Percentiles rank a stretch among this genome's conserved stretches.
Conservation (phyloP, 139 green algal species). For the Chlorella sorokiniana region DNA sequence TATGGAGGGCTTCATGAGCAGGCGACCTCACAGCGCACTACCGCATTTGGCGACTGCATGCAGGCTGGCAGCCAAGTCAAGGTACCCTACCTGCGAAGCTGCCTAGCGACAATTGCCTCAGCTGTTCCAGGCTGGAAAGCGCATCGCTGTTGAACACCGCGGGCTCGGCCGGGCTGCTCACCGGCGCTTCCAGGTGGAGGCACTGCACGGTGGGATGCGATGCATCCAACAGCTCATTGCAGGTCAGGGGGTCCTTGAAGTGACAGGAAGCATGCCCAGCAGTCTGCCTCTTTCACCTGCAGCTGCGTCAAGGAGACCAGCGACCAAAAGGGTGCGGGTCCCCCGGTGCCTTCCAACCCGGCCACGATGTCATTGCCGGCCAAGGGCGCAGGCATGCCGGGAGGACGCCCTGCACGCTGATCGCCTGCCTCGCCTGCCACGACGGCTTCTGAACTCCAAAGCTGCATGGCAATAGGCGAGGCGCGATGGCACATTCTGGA, state of each 20-base stretch:
- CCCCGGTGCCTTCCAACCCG: not conserved
- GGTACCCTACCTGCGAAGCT: constrained; percentile 1
- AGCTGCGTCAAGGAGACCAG: not conserved
- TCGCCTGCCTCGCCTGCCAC: no score
- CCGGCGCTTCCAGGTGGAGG: constrained; percentile 1
- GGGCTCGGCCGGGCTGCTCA: not conserved
- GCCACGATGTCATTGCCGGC: not conserved
- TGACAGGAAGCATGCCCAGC: not conserved
- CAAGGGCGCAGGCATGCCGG: constrained; percentile 2
- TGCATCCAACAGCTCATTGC: not conserved
- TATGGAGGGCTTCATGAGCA: no score
- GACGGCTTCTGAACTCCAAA: not conserved
- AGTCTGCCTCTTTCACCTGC: not conserved
- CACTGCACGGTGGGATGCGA: not conserved
- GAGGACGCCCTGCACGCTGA: no score
- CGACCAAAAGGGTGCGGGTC: not conserved
- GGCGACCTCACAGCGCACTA: no score
- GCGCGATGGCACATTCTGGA: not conserved
- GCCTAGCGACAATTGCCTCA: constrained; percentile 3
- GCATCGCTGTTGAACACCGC: not conserved
- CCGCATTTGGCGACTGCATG: no score
- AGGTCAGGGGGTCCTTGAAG: not conserved
- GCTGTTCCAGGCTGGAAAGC: not conserved
- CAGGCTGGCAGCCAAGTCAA: not conserved
- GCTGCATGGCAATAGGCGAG: not conserved